Evolutionary conservation across 2,329 filamentous ascomycete genomes (phyloP), one percentile per base, ranked within the genome.

Genomic region (Colletotrichum sp.): DNA sequence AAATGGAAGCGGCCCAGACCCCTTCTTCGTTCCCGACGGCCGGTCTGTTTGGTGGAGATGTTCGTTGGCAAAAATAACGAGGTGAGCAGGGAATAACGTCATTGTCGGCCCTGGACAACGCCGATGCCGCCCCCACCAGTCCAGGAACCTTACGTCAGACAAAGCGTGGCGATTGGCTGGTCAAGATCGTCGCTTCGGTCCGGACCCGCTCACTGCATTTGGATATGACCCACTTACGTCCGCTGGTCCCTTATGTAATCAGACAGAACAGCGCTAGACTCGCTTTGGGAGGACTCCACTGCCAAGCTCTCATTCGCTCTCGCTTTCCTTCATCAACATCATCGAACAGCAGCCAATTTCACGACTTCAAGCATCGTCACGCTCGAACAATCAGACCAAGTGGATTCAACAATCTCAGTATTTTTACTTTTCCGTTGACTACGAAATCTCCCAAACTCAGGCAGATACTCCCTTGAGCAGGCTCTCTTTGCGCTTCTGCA

Each of bases 401-500:
- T 64, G 30, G 60, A 24, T 18, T 64, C 8, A 13, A 34, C 59
- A 62, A 49, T 49, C 18, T 32, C 16, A 60, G 2, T n/a, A 0
- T 30, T n/a, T 28, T 60, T 24, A 8, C 10, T 63, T 24, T 36
- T 36, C 5, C 8, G 1, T 5, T 21, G 57, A n/a, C 18, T 62
- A 32, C 9, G 10, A 3, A 62, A 0, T 0, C 2, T 6, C 2
- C 5, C 8, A 8, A 12, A 1, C n/a, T 36, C n/a, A 64, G 9
- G 32, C 18, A 8, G 59, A 62, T 1, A 64, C 30, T 0, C 63
- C 63, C 24, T 64, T 74, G 24, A 74, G 34, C 0, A 76, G 16
- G 10, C 68, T 34, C 12, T 81, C 81, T 79, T 84, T 84, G n/a
- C 79, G 79, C 77, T 85, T 83, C 79, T 84, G 80, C 2, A 85